Evolutionary conservation across 805 yeast species (phyloP).

Genomic region (Candida argentea): DNA sequence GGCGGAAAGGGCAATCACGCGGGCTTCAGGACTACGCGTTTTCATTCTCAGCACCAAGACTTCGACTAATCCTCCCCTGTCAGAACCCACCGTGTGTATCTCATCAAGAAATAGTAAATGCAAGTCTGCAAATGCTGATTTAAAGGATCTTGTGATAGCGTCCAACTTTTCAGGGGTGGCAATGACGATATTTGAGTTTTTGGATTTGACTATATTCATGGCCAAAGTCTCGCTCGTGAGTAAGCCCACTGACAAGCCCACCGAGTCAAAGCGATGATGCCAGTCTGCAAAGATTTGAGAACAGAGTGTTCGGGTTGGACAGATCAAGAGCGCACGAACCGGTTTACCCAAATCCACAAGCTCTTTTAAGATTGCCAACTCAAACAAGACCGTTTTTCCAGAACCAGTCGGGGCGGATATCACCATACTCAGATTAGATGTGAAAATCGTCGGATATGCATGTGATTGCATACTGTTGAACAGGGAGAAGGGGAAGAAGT

Average conservation of each 20-base stretch:
- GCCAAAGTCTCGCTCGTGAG: conserved; percentile 45
- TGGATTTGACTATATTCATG: conserved; percentile 39
- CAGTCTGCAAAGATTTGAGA: conserved; percentile 39
- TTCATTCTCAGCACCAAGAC: conserved; percentile 11
- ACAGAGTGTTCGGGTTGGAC: conserved; percentile 53
- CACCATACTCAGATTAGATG: conserved; percentile 29
- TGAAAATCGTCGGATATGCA: conserved; percentile 29
- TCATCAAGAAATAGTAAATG: conserved; percentile 17
- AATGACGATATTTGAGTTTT: conserved; percentile 49
- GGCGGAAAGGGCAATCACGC: conserved; percentile 27
- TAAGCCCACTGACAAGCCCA: conserved; percentile 36
- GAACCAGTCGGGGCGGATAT: conserved; percentile 46
- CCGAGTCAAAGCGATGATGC: conserved; percentile 27
- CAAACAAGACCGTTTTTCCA: conserved; percentile 48
- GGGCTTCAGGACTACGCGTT: conserved; percentile 3
- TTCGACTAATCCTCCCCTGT: conserved; percentile 19
- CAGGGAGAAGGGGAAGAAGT: conserved; percentile 1
- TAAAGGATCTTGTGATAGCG: conserved; percentile 69
- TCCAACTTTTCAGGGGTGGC: conserved; percentile 80
- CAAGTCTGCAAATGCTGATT: conserved; percentile 27
- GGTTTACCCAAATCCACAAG: conserved; percentile 11
- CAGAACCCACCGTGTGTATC: conserved; percentile 17
- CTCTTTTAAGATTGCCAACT: conserved; percentile 36
- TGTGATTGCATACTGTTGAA: conserved; percentile 45
- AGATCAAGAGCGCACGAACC: conserved; percentile 36